Percentiles rank a stretch among this genome's conserved stretches.
phyloP scores from a whole-genome alignment of 108 stramenopile species.

The Pseudonitzschia multiseries region DNA sequence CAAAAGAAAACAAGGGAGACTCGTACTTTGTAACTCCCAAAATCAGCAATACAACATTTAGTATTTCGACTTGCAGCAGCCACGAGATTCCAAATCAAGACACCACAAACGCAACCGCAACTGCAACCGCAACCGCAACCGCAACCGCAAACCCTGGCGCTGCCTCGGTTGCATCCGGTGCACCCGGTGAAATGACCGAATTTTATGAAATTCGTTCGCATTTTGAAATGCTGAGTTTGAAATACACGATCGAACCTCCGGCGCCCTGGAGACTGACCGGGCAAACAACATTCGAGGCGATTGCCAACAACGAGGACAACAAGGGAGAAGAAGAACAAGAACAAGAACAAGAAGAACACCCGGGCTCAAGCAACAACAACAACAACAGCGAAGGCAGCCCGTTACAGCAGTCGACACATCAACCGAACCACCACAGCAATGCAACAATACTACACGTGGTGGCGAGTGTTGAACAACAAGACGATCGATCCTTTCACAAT shows the following conservation, averaged over 20 bases:
- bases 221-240: constrained; percentile 12
- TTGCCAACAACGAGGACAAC: neutral
- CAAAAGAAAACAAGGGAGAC: neutral
- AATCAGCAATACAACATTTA: neutral
- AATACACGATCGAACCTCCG: neutral
- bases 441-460: too few species aligned
- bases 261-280: neutral
- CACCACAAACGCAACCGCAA: too few species aligned
- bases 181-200: neutral
- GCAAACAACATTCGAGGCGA: neutral
- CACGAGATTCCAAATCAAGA: neutral
- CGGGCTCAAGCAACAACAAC: too few species aligned
- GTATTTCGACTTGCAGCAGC: neutral
- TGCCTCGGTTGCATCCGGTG: neutral
- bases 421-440: too few species aligned
- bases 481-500: neutral
- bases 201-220: neutral
- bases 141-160: neutral
- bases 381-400: too few species aligned
- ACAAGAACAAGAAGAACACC: too few species aligned
- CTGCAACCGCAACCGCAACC: too few species aligned
- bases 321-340: neutral
- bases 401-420: too few species aligned
- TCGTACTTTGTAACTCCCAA: neutral
- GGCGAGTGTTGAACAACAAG: too few species aligned